A percentile compares a stretch with the other conserved stretches of the same genome.
Evolutionary conservation across 371 early-diverging fungal species (phyloP).

Genomic region (Mortierella sp.): DNA sequence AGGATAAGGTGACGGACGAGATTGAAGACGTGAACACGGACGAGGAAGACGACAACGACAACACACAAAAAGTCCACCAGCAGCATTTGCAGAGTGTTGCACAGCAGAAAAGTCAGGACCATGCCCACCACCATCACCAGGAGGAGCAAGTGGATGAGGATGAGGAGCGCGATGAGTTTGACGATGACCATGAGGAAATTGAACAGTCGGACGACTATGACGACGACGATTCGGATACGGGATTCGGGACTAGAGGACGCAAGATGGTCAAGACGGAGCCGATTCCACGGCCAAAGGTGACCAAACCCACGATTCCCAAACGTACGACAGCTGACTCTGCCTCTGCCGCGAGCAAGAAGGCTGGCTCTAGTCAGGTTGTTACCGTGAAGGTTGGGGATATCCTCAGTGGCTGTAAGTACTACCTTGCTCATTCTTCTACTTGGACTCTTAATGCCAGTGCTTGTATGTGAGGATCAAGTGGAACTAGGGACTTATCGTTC

Average conservation of each 20-base stretch:
- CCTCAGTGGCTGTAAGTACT: conserved; percentile 45
- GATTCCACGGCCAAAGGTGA: not conserved
- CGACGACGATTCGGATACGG: conserved; percentile 1
- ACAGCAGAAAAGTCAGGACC: no score
- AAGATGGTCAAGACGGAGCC: not conserved
- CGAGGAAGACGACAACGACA: conserved; percentile 13
- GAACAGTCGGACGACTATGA: conserved; percentile 24
- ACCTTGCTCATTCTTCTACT: not conserved
- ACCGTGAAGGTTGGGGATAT: conserved; percentile 43
- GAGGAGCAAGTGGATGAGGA: conserved; percentile 14
- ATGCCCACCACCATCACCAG: not conserved
- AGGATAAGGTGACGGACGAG: conserved; percentile 20
- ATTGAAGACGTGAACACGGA: conserved; percentile 25
- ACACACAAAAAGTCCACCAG: no score
- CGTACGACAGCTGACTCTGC: no score
- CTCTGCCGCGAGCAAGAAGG: not conserved
- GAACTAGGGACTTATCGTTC: not conserved
- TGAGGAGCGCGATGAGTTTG: conserved; percentile 15
- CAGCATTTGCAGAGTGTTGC: no score
- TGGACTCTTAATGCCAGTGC: no score
- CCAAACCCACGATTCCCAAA: not conserved
- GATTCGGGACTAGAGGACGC: no score
- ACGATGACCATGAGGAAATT: conserved; percentile 28
- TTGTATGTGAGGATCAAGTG: no score
- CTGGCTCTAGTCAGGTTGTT: conserved; percentile 12